Evolutionary conservation across 2,329 filamentous ascomycete genomes (phyloP).

Genomic region (Drechslerella dactyloides): DNA sequence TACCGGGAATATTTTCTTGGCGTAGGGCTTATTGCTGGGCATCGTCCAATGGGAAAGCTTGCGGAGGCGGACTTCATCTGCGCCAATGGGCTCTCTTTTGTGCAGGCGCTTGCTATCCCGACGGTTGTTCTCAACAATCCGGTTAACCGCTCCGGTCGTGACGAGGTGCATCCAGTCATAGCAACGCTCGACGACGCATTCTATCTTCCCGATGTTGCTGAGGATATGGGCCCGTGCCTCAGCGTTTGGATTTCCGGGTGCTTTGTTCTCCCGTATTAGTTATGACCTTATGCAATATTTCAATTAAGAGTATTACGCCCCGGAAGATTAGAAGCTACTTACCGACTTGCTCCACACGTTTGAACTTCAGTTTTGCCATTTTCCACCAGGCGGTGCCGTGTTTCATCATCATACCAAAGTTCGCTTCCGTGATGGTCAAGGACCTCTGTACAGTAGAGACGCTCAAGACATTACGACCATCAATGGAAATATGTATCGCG

Average conservation of each 20-base stretch:
- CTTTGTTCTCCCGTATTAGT: background rate
- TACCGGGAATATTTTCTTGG: background rate
- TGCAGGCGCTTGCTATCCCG: too few species aligned
- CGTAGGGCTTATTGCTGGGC: background rate
- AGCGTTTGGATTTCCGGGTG: background rate
- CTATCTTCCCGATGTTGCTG: slow-evolving; percentile 21
- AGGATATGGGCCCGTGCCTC: slow-evolving; percentile 2
- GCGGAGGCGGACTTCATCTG: background rate
- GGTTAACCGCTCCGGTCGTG: too few species aligned
- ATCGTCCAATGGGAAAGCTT: slow-evolving; percentile 19
- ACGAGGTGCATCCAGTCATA: background rate
- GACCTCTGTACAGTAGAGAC: background rate
- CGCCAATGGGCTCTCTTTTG: too few species aligned
- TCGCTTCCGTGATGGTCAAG: too few species aligned
- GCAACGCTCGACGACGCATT: background rate
- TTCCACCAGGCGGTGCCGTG: too few species aligned
- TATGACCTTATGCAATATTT: too few species aligned
- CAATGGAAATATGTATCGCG: background rate
- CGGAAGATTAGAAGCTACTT: too few species aligned
- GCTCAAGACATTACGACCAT: slow-evolving; percentile 14
- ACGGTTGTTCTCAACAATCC: too few species aligned
- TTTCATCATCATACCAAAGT: too few species aligned
- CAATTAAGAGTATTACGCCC: too few species aligned
- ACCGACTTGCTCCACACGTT: too few species aligned
- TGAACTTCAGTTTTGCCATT: too few species aligned